Evolutionary conservation across 208 protist species (phyloP).

Genomic region (Porcisia deanei): DNA sequence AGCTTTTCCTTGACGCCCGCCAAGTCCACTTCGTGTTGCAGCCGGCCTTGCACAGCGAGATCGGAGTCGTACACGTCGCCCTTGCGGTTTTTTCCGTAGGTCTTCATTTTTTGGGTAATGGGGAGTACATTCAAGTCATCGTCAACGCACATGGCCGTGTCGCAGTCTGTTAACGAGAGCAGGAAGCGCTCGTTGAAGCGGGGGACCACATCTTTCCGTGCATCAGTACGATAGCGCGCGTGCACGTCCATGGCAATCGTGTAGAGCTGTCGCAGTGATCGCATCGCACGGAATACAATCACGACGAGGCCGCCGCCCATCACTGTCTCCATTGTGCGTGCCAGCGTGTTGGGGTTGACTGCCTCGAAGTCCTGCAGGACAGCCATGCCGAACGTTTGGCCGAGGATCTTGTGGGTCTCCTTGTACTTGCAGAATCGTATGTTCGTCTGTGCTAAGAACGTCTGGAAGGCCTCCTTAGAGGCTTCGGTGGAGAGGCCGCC

Average conservation of each 20-base stretch:
- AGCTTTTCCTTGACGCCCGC: conserved; percentile 79
- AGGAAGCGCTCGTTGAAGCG: conserved; percentile 99
- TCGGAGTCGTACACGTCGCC: conserved; percentile 57
- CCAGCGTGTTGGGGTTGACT: conserved; percentile 99
- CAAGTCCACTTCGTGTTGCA: conserved; percentile 87
- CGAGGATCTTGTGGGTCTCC: conserved; percentile 99
- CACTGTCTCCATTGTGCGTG: conserved; percentile 99
- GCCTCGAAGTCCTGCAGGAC: conserved; percentile 99
- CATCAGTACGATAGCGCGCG: conserved; percentile 87
- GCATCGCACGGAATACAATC: conserved; percentile 97
- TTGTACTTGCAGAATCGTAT: conserved; percentile 99
- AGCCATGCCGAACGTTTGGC: conserved; percentile 99
- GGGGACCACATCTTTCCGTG: conserved; percentile 91
- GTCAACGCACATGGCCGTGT: conserved; percentile 96
- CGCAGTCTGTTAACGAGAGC: conserved; percentile 96
- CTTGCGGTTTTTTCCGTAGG: conserved; percentile 42
- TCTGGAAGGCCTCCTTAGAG: conserved; percentile 98
- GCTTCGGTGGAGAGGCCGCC: conserved; percentile 92
- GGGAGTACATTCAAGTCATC: conserved; percentile 99
- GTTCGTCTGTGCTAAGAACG: conserved; percentile 97
- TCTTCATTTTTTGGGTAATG: conserved; percentile 91
- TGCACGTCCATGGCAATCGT: conserved; percentile 99
- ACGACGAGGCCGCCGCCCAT: conserved; percentile 99
- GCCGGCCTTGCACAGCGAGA: conserved; percentile 70
- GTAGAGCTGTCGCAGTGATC: conserved; percentile 97